phyloP scores from a whole-genome alignment of 2,329 filamentous ascomycete species.

The Herpotrichia juniperi region DNA sequence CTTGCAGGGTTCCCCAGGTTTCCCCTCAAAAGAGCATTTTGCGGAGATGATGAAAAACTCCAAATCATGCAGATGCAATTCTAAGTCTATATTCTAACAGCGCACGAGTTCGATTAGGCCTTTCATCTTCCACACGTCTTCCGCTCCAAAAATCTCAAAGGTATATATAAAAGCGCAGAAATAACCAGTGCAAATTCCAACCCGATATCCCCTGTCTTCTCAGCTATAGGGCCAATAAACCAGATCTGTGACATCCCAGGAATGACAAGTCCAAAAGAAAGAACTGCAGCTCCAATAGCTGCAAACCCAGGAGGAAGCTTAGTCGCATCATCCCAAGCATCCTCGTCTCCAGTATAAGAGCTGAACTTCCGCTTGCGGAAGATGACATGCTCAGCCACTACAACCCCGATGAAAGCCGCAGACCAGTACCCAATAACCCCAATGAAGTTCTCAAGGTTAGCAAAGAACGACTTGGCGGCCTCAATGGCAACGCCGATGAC shows the following conservation, averaged over 20 bases:
- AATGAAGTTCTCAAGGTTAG: slow-evolving; percentile 54
- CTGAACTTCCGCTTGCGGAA: slow-evolving; percentile 41
- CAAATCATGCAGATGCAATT: background rate
- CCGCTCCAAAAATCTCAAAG: slow-evolving; percentile 50
- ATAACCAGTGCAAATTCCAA: slow-evolving; percentile 67
- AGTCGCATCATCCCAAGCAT: slow-evolving; percentile 47
- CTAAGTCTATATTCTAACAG: background rate
- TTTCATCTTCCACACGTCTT: slow-evolving; percentile 26
- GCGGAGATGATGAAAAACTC: background rate
- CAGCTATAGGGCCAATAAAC: slow-evolving; percentile 66
- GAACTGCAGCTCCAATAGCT: slow-evolving; percentile 44
- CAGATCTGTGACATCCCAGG: slow-evolving; percentile 67
- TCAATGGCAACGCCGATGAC: slow-evolving; percentile 65
- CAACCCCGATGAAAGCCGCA: slow-evolving; percentile 39
- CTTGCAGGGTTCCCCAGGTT: background rate
- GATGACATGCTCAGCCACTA: slow-evolving; percentile 45
- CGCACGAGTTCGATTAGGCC: background rate
- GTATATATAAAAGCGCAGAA: slow-evolving; percentile 52
- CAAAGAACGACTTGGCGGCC: slow-evolving; percentile 63
- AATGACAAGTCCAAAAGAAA: slow-evolving; percentile 57
- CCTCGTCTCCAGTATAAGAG: slow-evolving; percentile 45
- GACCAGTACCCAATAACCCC: slow-evolving; percentile 46
- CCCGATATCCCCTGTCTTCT: slow-evolving; percentile 67
- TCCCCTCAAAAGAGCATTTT: background rate
- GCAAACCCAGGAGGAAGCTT: slow-evolving; percentile 50